Conservation (phyloP, 2,329 filamentous ascomycete genomes). For the Sporothrix mexicana region DNA sequence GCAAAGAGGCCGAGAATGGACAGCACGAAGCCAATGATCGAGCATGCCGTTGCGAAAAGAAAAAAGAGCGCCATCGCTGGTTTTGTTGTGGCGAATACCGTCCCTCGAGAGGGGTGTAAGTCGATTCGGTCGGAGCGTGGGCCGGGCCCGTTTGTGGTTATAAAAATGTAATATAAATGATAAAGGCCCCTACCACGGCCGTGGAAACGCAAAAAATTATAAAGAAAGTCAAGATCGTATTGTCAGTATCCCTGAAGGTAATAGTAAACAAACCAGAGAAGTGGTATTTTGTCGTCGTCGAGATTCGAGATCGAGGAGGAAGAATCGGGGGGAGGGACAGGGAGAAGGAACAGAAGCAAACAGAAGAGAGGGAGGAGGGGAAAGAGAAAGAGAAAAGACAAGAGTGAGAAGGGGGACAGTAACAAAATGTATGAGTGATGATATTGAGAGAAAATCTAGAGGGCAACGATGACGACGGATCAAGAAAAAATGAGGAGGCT, state of each 20-base stretch:
- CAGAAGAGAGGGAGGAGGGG: neutral
- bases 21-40: slow-evolving; percentile 47
- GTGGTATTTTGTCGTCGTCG: neutral
- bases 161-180: neutral
- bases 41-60: slow-evolving; percentile 44
- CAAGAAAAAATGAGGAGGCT: slow-evolving; percentile 13
- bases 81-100: neutral
- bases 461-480: neutral
- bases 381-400: neutral
- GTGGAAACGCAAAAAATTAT: neutral
- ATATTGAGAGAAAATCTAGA: slow-evolving; percentile 20
- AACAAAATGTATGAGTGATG: neutral
- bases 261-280: neutral
- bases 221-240: neutral
- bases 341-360: neutral
- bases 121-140: neutral
- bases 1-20: slow-evolving; percentile 48
- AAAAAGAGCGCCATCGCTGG: slow-evolving; percentile 28
- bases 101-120: slow-evolving; percentile 21
- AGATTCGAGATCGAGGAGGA: neutral
- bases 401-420: neutral
- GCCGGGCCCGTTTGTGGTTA: neutral
- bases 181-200: slow-evolving; percentile 9
- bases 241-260: neutral
- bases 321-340: neutral